Percentiles rank a stretch among this genome's conserved stretches.
Conservation (phyloP, 1,284 basidiomycete species). For the Trichosporon sp. region DNA sequence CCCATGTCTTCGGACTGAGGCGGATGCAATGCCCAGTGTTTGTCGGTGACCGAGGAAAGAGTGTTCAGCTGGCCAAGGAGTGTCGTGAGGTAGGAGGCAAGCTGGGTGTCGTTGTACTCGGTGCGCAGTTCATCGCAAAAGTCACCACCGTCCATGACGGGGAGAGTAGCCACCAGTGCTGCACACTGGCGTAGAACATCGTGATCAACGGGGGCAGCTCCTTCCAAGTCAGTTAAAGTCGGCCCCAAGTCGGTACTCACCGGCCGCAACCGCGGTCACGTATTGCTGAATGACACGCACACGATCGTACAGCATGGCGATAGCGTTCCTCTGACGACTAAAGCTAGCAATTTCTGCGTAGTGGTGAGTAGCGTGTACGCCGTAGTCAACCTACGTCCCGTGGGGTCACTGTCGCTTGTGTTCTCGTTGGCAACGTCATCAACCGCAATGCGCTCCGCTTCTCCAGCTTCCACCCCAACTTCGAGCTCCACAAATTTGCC, state of each 20-base stretch:
- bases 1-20: constrained; percentile 26
- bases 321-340: constrained; percentile 87
- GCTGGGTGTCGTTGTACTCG: constrained; percentile 92
- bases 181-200: constrained; percentile 79
- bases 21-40: constrained; percentile 36
- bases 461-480: constrained; percentile 84
- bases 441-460: constrained; percentile 96
- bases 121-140: constrained; percentile 85
- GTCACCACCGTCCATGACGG: constrained; percentile 74
- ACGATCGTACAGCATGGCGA: constrained; percentile 92
- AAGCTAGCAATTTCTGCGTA: constrained; percentile 79
- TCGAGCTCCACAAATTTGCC: constrained; percentile 70
- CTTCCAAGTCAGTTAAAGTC: constrained; percentile 54
- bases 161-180: constrained; percentile 80
- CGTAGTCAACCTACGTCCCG: constrained; percentile 54
- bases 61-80: constrained; percentile 84
- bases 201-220: constrained; percentile 71
- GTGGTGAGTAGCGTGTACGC: neutral
- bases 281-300: constrained; percentile 81
- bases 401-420: constrained; percentile 64
- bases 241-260: constrained; percentile 57
- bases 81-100: constrained; percentile 83
- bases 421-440: constrained; percentile 88
- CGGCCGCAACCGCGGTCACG: constrained; percentile 71
- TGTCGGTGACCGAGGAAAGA: constrained; percentile 78